Evolutionary conservation across 805 yeast genomes (phyloP).

Genomic region (Metschnikowia dekortorum): DNA sequence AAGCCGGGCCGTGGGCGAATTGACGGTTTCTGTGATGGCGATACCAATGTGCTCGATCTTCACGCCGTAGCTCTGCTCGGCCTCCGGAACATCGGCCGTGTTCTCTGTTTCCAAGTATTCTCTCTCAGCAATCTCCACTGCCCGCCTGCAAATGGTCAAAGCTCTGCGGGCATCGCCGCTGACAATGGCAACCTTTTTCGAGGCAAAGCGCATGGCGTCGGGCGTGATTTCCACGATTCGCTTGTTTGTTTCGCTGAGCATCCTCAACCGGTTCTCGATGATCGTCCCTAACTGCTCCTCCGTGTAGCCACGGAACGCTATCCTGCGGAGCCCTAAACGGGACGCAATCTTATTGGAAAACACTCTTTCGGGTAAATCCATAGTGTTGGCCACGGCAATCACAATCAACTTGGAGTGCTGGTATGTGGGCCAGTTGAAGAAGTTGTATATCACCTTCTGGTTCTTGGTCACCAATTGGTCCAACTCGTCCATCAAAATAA

Average conservation of each 20-base stretch:
- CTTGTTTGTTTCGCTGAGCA: conserved; percentile 29
- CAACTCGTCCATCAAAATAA: conserved; percentile 83
- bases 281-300: conserved; percentile 72
- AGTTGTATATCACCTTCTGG: conserved; percentile 88
- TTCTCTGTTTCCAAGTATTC: conserved; percentile 40
- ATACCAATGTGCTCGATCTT: conserved; percentile 69
- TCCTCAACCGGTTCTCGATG: conserved; percentile 63
- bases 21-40: conserved; percentile 76
- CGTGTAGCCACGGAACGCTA: conserved; percentile 86
- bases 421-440: conserved; percentile 96
- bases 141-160: conserved; percentile 78
- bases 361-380: conserved; percentile 92
- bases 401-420: conserved; percentile 75
- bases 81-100: conserved; percentile 20
- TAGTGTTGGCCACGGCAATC: conserved; percentile 92
- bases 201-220: conserved; percentile 87
- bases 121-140: conserved; percentile 79
- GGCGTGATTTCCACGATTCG: conserved; percentile 46
- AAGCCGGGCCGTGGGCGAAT: conserved; percentile 63
- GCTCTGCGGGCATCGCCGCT: conserved; percentile 98
- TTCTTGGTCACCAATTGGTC: conserved; percentile 84
- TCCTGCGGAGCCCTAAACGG: conserved; percentile 80
- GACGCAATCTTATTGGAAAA: conserved; percentile 87
- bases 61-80: conserved; percentile 47
- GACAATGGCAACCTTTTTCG: conserved; percentile 91